These are phyloP conservation scores for Nidularia pulvinata DNA, from an alignment of 768 basidiomycete genomes.

Conservation along the genomic window DNA sequence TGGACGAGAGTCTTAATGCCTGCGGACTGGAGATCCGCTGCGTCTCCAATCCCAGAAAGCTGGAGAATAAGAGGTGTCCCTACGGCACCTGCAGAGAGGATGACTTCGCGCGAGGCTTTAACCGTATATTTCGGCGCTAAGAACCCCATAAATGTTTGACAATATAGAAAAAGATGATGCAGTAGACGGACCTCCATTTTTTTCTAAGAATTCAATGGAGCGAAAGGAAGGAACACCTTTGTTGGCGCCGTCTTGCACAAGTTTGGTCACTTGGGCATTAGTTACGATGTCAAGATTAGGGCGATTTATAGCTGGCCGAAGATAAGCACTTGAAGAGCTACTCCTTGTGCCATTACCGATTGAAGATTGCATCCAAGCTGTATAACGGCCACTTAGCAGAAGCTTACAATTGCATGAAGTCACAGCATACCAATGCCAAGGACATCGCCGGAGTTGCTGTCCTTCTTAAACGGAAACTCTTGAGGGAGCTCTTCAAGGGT, in stretches of 20 bases:
- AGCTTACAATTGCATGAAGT: not conserved
- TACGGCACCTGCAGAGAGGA: not conserved
- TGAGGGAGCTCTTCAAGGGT: conserved; percentile 26
- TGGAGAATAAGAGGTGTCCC: not conserved
- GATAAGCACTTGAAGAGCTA: conserved; percentile 33
- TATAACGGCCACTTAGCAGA: not conserved
- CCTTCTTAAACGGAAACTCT: conserved; percentile 31
- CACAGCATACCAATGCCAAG: conserved; percentile 23
- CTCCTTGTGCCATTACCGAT: conserved; percentile 27
- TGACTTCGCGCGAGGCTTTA: not conserved
- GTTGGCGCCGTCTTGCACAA: conserved; percentile 15
- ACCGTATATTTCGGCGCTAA: too few species aligned
- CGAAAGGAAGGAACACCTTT: not conserved
- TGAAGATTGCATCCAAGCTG: conserved; percentile 24
- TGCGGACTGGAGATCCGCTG: not conserved
- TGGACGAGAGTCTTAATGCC: not conserved
- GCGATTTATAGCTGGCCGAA: conserved; percentile 20
- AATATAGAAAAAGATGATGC: too few species aligned
- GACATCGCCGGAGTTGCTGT: conserved; percentile 21
- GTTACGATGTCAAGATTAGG: conserved; percentile 32
- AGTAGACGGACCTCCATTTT: not conserved
- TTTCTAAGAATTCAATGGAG: not conserved
- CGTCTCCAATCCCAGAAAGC: not conserved
- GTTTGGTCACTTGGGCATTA: conserved; percentile 26
- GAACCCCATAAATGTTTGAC: too few species aligned